Conservation (phyloP, 1,284 basidiomycete genomes). For the Apiotrichum akiyoshidainum region DNA sequence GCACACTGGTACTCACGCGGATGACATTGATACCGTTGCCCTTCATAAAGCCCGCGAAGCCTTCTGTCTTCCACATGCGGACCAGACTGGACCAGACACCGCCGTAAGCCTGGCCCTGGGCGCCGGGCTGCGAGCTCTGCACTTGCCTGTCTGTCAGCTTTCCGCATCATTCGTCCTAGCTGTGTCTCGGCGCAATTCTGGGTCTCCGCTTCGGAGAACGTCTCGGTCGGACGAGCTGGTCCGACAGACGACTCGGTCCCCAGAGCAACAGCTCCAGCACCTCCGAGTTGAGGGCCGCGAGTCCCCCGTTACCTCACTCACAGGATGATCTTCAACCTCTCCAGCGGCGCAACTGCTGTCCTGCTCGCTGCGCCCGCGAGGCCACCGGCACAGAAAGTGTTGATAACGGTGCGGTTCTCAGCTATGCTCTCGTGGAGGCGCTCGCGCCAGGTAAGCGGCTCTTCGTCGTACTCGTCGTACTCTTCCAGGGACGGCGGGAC, state of each 20-base stretch:
- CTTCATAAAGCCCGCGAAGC: constrained; percentile 85
- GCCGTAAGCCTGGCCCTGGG: constrained; percentile 64
- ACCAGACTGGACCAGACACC: constrained; percentile 74
- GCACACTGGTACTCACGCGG: constrained; percentile 52
- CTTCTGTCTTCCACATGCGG: constrained; percentile 90
- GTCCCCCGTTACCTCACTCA: constrained; percentile 50
- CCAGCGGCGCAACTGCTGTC: constrained; percentile 87
- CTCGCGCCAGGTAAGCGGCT: constrained; percentile 8
- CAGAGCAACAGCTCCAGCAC: too few relatives aligned
- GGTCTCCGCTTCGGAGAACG: background rate
- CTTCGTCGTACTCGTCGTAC: constrained; percentile 1
- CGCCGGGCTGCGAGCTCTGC: constrained; percentile 50
- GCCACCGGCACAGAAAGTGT: constrained; percentile 49
- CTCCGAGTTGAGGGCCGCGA: too few relatives aligned
- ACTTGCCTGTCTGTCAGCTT: constrained; percentile 62
- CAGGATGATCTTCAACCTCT: constrained; percentile 94
- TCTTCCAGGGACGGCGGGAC: background rate
- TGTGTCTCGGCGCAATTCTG: background rate
- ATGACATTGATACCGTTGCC: constrained; percentile 83
- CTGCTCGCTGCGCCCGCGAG: constrained; percentile 60
- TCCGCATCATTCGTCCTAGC: background rate
- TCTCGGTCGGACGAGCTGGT: too few relatives aligned
- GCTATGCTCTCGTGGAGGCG: constrained; percentile 1
- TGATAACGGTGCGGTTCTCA: constrained; percentile 44
- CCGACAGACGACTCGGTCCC: too few relatives aligned